These are phyloP conservation scores for Stentor roeselii DNA, from an alignment of 73 alveolate species.

Conservation along the genomic window DNA sequence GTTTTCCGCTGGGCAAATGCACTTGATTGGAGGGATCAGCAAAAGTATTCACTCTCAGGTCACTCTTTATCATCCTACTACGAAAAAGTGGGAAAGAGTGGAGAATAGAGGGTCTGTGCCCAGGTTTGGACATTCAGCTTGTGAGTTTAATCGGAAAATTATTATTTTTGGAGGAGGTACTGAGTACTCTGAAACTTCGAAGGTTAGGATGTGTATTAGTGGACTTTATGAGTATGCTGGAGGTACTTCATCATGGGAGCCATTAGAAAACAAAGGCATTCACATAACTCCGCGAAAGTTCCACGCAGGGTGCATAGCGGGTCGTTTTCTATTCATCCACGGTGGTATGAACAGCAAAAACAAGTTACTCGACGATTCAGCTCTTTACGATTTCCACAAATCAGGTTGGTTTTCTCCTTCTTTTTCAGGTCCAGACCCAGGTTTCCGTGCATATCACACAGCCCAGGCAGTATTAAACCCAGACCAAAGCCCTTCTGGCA, in stretches of 20 bases:
- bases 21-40: not conserved
- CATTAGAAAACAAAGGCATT: not conserved
- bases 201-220: not conserved
- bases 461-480: not conserved
- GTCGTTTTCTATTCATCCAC: not conserved
- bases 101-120: not conserved
- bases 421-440: not conserved
- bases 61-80: not conserved
- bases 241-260: not conserved
- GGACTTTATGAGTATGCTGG: not conserved
- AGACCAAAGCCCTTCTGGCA: not conserved
- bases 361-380: not conserved
- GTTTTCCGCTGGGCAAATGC: not conserved
- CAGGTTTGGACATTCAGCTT: not conserved
- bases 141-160: not conserved
- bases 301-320: not conserved
- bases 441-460: not conserved
- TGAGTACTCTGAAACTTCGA: not conserved
- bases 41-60: not conserved
- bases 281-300: not conserved
- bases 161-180: not conserved
- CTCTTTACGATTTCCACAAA: not conserved
- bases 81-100: not conserved
- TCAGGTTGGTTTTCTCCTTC: not conserved
- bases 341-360: not conserved